Evolutionary conservation across 441 rosid species (phyloP).

Genomic region (Gossypium lobatum): DNA sequence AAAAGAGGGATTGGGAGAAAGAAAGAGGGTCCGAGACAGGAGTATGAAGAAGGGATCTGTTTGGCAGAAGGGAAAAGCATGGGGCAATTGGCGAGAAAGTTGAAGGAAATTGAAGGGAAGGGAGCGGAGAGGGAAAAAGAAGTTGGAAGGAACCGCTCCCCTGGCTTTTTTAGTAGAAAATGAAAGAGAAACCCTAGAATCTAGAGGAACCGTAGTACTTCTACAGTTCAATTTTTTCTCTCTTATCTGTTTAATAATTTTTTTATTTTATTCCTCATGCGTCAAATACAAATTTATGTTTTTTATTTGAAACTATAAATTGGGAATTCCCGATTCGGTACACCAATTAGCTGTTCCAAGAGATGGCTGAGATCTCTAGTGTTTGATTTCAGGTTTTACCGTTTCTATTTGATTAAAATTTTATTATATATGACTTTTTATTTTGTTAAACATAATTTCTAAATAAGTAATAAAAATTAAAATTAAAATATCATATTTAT

Average conservation of each 20-base stretch:
- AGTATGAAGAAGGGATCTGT: conserved; percentile 20
- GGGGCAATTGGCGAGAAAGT: conserved; percentile 13
- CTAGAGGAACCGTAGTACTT: conserved; percentile 26
- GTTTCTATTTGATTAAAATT: too few species aligned
- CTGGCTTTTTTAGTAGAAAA: conserved; percentile 1
- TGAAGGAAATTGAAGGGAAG: conserved; percentile 25
- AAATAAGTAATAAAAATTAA: too few species aligned
- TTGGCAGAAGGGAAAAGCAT: conserved; percentile 15
- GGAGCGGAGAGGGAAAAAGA: conserved; percentile 19
- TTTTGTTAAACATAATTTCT: too few species aligned
- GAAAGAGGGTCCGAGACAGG: background rate
- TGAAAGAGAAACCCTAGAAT: conserved; percentile 46
- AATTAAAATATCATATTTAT: too few species aligned
- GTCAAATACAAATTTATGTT: too few species aligned
- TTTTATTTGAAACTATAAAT: too few species aligned
- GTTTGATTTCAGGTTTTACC: too few species aligned
- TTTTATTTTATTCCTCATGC: too few species aligned
- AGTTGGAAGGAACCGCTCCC: conserved; percentile 31
- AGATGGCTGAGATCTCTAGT: too few species aligned
- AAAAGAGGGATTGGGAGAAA: background rate
- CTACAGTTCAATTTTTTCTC: background rate
- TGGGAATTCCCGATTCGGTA: too few species aligned
- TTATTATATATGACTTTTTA: too few species aligned
- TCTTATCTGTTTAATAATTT: background rate
- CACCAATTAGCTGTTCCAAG: too few species aligned